A percentile compares a stretch with the other conserved stretches of the same genome.
phyloP scores from a whole-genome alignment of 1,139 yeast species.

The Wickerhamomyces sp. region DNA sequence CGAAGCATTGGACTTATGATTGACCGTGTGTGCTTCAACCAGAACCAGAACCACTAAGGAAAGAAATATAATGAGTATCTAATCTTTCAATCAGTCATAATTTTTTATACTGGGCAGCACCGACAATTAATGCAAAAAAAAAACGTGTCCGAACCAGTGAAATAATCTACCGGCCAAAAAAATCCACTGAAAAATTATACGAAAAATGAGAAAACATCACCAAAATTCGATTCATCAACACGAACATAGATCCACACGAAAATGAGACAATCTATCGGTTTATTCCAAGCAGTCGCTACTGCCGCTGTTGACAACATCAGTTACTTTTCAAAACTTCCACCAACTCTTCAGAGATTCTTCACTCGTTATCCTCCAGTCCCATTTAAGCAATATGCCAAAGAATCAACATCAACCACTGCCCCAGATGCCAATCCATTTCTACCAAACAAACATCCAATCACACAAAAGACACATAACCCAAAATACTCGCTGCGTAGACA shows the following conservation, averaged over 20 bases:
- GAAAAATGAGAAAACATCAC: not conserved
- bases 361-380: slow-evolving; percentile 83
- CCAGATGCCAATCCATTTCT: slow-evolving; percentile 81
- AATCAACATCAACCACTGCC: slow-evolving; percentile 63
- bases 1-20: slow-evolving; percentile 1
- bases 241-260: not conserved
- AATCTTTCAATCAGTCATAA: not conserved
- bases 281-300: slow-evolving; percentile 23
- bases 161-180: not conserved
- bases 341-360: slow-evolving; percentile 69
- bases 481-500: slow-evolving; percentile 79
- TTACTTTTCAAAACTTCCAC: slow-evolving; percentile 59
- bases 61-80: not conserved
- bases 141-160: not conserved
- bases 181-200: not conserved
- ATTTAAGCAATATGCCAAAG: slow-evolving; percentile 56
- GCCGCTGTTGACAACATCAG: slow-evolving; percentile 25
- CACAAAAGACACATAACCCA: slow-evolving; percentile 74
- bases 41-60: not conserved
- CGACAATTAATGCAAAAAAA: not conserved
- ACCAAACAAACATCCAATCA: slow-evolving; percentile 79
- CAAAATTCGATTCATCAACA: not conserved
- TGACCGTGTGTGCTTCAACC: not conserved
- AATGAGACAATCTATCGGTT: slow-evolving; percentile 17
- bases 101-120: not conserved